Conservation (phyloP, 2,329 filamentous ascomycete genomes). For the Ophiocordyceps camponoti-rufipedis region DNA sequence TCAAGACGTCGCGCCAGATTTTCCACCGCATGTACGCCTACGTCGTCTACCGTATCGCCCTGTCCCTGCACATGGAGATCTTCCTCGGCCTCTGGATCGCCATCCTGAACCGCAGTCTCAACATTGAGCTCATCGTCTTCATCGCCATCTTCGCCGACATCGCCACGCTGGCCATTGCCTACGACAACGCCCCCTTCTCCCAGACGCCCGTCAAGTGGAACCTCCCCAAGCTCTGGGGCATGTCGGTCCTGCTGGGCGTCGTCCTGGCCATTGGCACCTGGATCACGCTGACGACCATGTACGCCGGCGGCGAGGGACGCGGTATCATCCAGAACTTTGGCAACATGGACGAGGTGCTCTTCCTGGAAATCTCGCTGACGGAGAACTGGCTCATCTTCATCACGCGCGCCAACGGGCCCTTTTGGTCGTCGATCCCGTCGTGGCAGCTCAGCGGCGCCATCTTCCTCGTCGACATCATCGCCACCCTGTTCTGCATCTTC, state of each 20-base stretch:
- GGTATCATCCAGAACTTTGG: constrained; percentile 86
- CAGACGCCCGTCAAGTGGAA: constrained; percentile 89
- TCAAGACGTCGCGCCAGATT: constrained; percentile 86
- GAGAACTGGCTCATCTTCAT: constrained; percentile 97
- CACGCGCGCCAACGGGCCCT: constrained; percentile 79
- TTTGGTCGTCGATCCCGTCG: constrained; percentile 79
- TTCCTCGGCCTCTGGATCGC: constrained; percentile 86
- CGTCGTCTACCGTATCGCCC: constrained; percentile 84
- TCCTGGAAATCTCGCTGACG: constrained; percentile 77
- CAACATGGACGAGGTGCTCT: constrained; percentile 63
- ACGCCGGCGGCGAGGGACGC: constrained; percentile 45
- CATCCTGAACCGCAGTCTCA: constrained; percentile 67
- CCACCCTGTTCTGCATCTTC: constrained; percentile 72
- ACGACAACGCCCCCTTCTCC: constrained; percentile 81
- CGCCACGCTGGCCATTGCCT: constrained; percentile 79
- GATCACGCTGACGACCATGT: constrained; percentile 79
- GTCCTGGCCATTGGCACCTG: constrained; percentile 71
- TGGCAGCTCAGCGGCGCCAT: constrained; percentile 72
- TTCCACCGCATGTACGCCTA: constrained; percentile 97
- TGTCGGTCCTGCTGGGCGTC: constrained; percentile 68
- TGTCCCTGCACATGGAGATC: constrained; percentile 81
- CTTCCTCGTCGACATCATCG: constrained; percentile 62
- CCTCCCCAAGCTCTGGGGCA: constrained; percentile 82
- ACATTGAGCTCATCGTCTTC: constrained; percentile 79
- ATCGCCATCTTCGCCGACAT: constrained; percentile 91